These are phyloP conservation scores for Ramularia collo-cygni DNA, from an alignment of 2,329 filamentous ascomycete genomes.

Conservation along the genomic window DNA sequence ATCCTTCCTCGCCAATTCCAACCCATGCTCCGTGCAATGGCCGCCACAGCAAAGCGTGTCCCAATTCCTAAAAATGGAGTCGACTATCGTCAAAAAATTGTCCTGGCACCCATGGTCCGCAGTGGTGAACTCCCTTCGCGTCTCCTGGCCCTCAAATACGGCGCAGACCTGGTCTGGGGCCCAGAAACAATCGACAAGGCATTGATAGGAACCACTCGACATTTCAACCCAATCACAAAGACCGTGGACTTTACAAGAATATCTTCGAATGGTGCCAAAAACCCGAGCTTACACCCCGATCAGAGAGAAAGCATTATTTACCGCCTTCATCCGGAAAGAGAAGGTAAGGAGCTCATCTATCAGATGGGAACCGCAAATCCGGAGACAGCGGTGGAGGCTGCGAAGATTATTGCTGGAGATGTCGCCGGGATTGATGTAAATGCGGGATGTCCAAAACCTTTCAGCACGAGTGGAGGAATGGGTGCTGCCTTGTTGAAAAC, in stretches of 20 bases:
- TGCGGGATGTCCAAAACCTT: slow-evolving; percentile 95
- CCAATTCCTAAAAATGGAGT: slow-evolving; percentile 83
- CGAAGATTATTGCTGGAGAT: slow-evolving; percentile 74
- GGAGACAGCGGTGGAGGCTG: slow-evolving; percentile 73
- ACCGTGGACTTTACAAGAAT: slow-evolving; percentile 80
- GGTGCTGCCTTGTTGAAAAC: slow-evolving; percentile 82
- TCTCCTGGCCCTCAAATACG: slow-evolving; percentile 83
- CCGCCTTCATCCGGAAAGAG: slow-evolving; percentile 69
- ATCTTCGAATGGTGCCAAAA: slow-evolving; percentile 62
- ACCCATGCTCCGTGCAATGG: slow-evolving; percentile 26
- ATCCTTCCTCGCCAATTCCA: slow-evolving; percentile 3
- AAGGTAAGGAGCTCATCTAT: slow-evolving; percentile 72
- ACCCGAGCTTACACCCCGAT: slow-evolving; percentile 48
- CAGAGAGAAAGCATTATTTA: slow-evolving; percentile 64
- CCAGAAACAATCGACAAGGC: slow-evolving; percentile 91
- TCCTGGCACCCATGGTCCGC: slow-evolving; percentile 83
- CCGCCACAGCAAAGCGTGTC: slow-evolving; percentile 49
- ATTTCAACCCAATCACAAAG: slow-evolving; percentile 65
- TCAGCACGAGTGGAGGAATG: slow-evolving; percentile 91
- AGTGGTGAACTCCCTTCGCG: slow-evolving; percentile 93
- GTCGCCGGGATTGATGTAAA: slow-evolving; percentile 96
- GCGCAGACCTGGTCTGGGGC: slow-evolving; percentile 95
- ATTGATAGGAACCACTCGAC: slow-evolving; percentile 78
- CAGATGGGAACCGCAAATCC: slow-evolving; percentile 87
- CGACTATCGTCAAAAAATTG: slow-evolving; percentile 88